These are phyloP conservation scores for Suillus bovinus DNA, from an alignment of 768 basidiomycete species.

Conservation along the genomic window DNA sequence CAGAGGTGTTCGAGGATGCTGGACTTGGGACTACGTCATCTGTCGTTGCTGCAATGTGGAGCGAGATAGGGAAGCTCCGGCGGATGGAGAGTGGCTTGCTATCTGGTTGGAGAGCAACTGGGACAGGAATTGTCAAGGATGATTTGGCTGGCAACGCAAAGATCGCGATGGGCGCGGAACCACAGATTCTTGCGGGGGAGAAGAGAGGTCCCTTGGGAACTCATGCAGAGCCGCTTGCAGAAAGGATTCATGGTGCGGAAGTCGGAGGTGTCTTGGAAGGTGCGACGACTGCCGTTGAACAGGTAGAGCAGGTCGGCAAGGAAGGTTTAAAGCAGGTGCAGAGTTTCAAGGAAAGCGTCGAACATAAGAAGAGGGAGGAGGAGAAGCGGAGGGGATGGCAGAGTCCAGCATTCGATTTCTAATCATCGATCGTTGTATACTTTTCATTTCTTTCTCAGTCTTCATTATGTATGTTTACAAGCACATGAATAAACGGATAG, in stretches of 20 bases:
- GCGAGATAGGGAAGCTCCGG: slow-evolving; percentile 62
- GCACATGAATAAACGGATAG: background rate
- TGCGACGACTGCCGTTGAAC: slow-evolving; percentile 31
- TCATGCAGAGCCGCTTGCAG: slow-evolving; percentile 39
- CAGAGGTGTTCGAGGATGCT: slow-evolving; percentile 65
- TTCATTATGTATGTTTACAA: background rate
- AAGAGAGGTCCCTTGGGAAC: slow-evolving; percentile 68
- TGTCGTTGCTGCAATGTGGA: slow-evolving; percentile 65
- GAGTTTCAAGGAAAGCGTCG: slow-evolving; percentile 46
- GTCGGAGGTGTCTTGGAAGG: slow-evolving; percentile 8
- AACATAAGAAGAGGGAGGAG: slow-evolving; percentile 42
- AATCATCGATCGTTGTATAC: background rate
- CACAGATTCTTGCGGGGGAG: slow-evolving; percentile 67
- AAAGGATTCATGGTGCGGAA: slow-evolving; percentile 4
- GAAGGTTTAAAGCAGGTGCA: slow-evolving; percentile 38
- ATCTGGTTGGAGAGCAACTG: slow-evolving; percentile 54
- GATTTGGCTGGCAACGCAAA: slow-evolving; percentile 34
- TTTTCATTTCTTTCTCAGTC: background rate
- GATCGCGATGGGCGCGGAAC: slow-evolving; percentile 72
- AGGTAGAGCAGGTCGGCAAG: slow-evolving; percentile 31
- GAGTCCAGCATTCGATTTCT: slow-evolving; percentile 48
- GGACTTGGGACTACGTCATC: slow-evolving; percentile 52
- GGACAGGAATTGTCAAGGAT: slow-evolving; percentile 63
- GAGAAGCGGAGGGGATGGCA: slow-evolving; percentile 44
- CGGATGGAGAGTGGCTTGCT: slow-evolving; percentile 36